Conservation (phyloP, 495 filamentous ascomycete species). For the Podospora appendiculata region DNA sequence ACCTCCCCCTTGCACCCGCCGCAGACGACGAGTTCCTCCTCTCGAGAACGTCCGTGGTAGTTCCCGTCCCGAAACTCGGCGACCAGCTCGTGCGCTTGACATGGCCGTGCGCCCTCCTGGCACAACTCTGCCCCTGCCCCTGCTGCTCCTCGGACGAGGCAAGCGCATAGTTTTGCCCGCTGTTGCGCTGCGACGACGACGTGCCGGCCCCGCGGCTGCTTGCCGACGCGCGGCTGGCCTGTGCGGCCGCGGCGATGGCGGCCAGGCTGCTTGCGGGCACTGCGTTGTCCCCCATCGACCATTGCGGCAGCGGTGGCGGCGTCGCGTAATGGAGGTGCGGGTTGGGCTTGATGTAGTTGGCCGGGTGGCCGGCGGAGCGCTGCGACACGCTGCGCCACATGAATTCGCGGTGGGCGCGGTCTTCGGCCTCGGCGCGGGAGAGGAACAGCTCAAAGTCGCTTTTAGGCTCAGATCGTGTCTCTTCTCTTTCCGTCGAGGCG, state of each 20-base stretch:
- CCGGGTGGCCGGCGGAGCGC: neutral
- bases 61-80: slow-evolving; percentile 1
- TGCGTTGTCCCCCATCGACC: neutral
- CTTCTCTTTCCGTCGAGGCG: neutral
- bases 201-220: neutral
- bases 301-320: neutral
- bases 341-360: slow-evolving; percentile 8
- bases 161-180: neutral
- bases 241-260: slow-evolving; percentile 1
- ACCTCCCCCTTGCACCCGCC: neutral
- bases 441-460: slow-evolving; percentile 24
- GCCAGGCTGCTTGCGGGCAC: neutral
- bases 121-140: neutral
- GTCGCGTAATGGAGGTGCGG: slow-evolving; percentile 15
- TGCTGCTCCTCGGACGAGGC: slow-evolving; percentile 2
- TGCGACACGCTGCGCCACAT: slow-evolving; percentile 9
- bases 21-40: neutral
- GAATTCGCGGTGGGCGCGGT: slow-evolving; percentile 9
- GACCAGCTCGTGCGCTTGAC: slow-evolving; percentile 10
- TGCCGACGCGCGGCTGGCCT: neutral
- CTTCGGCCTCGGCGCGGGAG: slow-evolving; percentile 19
- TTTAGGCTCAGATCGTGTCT: neutral
- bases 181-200: slow-evolving; percentile 1
- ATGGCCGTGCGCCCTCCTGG: neutral
- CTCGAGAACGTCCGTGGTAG: neutral